These are phyloP conservation scores for Cryptococcus jaspeensis DNA, from an alignment of 1,284 basidiomycete species.

Conservation along the genomic window DNA sequence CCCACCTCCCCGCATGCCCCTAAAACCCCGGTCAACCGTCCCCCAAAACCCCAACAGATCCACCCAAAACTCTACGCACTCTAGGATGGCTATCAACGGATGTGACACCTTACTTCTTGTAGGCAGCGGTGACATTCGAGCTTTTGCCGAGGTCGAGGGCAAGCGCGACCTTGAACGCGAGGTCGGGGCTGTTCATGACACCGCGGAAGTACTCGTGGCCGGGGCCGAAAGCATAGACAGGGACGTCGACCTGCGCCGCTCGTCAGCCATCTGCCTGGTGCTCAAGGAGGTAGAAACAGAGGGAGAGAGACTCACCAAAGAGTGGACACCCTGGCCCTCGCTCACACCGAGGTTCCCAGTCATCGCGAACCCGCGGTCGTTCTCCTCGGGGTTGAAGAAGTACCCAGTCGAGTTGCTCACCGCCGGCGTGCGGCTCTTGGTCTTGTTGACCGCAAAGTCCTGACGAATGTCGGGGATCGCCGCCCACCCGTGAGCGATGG, in stretches of 20 bases:
- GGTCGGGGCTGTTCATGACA: slow-evolving; percentile 42
- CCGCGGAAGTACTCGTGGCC: slow-evolving; percentile 50
- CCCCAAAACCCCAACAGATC: too few species aligned
- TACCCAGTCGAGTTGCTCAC: slow-evolving; percentile 35
- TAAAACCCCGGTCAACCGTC: too few species aligned
- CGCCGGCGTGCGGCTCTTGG: slow-evolving; percentile 45
- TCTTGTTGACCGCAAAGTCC: slow-evolving; percentile 36
- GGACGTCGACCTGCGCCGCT: slow-evolving; percentile 39
- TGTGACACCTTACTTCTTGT: slow-evolving; percentile 25
- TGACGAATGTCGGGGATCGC: slow-evolving; percentile 49
- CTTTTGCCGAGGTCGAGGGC: slow-evolving; percentile 45
- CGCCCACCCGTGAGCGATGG: slow-evolving; percentile 48
- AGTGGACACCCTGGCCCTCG: slow-evolving; percentile 50
- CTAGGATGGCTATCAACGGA: too few species aligned
- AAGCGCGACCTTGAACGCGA: slow-evolving; percentile 48
- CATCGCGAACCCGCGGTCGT: slow-evolving; percentile 44
- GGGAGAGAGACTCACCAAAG: slow-evolving; percentile 15
- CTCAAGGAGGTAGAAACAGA: too few species aligned
- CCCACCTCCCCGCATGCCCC: too few species aligned
- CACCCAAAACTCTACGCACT: too few species aligned
- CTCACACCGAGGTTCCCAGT: slow-evolving; percentile 47
- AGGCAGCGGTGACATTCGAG: slow-evolving; percentile 34
- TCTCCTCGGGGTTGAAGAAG: slow-evolving; percentile 49
- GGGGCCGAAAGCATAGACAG: slow-evolving; percentile 51
- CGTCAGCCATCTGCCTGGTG: slow-evolving; percentile 3